Base-by-base conservation (phyloP, 345 rosid species). In the Populus simonii region DNA sequence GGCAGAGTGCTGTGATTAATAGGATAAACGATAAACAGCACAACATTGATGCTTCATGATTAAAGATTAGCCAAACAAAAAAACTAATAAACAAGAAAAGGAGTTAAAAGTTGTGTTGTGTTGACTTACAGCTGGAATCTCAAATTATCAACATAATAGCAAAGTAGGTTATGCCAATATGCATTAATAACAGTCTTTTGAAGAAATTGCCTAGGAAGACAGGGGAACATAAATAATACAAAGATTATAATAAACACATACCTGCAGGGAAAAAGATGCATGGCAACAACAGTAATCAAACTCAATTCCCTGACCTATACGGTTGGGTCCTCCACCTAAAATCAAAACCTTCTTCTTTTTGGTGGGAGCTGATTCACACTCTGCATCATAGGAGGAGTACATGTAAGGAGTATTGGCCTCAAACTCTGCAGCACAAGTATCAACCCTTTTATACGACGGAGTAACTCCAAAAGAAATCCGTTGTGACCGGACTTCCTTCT, bases 221-320 rank as follows among this genome's bases (percentile, higher is more conserved):
- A 18, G 23, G 8, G 3, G 27, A 7, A 29, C 23, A 25, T 31
- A 27, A 62, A 41, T 43, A 45, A 38, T 4, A 66, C 20, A 38
- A 62, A 65, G 66, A 70, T 38, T 13, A 7, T 5, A 59, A 7
- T 5, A 59, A 70, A 76, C 35, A 79, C 89, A 80, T 55, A 94
- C 99, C 99, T 94, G 97, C 79, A 96, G 93, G 45, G 98, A 90
- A 72, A 92, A 96, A 45, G 99, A 96, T 16, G 98, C 86, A 82
- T 93, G 99, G 85, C 99, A 96, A 80, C 99, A 96, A 76, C 99
- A 96, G 87, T 96, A 96, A 85, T 96, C 99, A 76, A 96, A 96
- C 75, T 96, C 99, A 80, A 96, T 96, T 71, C 98, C 98, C 83
- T 93, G 99, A 35, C 98, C 99, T 76, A 96, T 93, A 76, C 98